These are phyloP conservation scores for Ministeria vibrans DNA, from an alignment of 78 protist species.

Conservation along the genomic window DNA sequence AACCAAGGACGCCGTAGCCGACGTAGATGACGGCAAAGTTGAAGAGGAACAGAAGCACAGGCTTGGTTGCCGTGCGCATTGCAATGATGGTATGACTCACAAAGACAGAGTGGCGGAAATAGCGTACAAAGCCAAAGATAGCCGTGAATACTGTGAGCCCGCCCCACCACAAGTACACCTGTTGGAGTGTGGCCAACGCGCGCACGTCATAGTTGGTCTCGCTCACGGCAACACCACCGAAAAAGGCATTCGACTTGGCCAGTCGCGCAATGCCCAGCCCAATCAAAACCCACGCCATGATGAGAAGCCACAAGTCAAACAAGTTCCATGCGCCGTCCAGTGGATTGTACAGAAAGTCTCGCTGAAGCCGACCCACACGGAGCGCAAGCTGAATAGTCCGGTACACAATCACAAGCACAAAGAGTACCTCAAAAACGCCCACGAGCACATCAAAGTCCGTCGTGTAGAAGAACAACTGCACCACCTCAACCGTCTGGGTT, in stretches of 20 bases:
- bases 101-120: background rate
- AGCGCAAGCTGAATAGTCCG: background rate
- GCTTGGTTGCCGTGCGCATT: background rate
- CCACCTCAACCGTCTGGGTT: background rate
- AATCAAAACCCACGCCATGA: too few species aligned
- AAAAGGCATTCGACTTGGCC: background rate
- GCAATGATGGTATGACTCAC: background rate
- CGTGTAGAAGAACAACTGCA: background rate
- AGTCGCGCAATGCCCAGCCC: background rate
- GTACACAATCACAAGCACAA: background rate
- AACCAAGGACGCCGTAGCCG: constrained; percentile 15
- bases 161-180: background rate
- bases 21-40: background rate
- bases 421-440: background rate
- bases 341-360: background rate
- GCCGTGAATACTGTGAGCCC: background rate
- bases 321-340: background rate
- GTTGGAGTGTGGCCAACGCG: background rate
- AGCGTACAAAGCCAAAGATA: background rate
- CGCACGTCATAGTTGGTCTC: background rate
- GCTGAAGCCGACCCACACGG: background rate
- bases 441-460: background rate
- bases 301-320: background rate
- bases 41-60: background rate
- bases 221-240: background rate